Evolutionary conservation across 2,329 filamentous ascomycete species (phyloP), one percentile per base, ranked within the genome.

Genomic region (Colletotrichum agaves): DNA sequence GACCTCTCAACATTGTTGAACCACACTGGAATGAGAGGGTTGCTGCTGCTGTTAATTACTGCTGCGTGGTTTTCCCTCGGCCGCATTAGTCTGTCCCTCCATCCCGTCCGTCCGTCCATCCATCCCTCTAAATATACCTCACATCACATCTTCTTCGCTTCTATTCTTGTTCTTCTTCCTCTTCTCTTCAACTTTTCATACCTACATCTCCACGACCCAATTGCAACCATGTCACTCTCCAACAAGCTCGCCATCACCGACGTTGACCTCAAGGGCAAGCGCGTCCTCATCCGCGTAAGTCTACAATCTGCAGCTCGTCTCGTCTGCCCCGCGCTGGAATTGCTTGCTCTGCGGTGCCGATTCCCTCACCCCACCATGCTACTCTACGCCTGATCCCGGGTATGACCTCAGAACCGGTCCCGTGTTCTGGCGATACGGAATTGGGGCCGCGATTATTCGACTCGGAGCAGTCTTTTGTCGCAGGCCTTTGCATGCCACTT

Each of bases 221-320:
- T 71, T 62, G 69, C 72, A 78, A 89, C 76, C 69, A 99, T 99
- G 96, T 98, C 96, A 90, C 93, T 99, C 80, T 93, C 94, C 76
- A 98, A 90, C 89, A 99, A 99, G 89, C 93, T 99, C 76, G 93
- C 94, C 74, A 98, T 99, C 83, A 93, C 90, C 73, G 95, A 99
- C 79, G 91, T 97, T 77, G 94, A 99, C 83, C 88, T 99, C 83
- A 97, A 97, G 90, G 95, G 88, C 89, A 99, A 99, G 90, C 90
- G 94, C 77, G 96, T 98, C 82, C 88, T 99, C 77, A 98, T 99
- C 81, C 92, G 96, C 78, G 96, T 97, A 88, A 82, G 92, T 85
- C 69, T 60, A n/a, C 21, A 23, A 47, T 27, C 59, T 43, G 35
- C 13, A 33, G 44, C 60, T 63, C 49, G 17, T 31, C 58, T 63